phyloP scores from a whole-genome alignment of 1,284 basidiomycete genomes.

The Inonotus obliquus region DNA sequence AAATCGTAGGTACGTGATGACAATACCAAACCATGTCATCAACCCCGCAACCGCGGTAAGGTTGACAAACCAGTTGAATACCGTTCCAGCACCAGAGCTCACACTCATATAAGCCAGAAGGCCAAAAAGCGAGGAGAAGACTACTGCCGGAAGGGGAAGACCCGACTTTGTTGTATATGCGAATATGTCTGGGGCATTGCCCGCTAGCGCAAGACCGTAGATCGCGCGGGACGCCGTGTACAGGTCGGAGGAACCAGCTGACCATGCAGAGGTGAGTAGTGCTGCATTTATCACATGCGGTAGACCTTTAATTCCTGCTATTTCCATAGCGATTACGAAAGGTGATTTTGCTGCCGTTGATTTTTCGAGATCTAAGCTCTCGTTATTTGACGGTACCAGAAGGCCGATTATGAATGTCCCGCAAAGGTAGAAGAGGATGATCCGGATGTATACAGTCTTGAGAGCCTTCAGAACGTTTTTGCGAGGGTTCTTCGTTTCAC shows the following conservation, averaged over 20 bases:
- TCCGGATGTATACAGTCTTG: conserved; percentile 65
- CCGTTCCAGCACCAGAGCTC: conserved; percentile 52
- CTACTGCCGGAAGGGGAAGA: conserved; percentile 70
- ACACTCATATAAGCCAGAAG: conserved; percentile 72
- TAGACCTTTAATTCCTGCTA: conserved; percentile 69
- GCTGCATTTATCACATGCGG: conserved; percentile 85
- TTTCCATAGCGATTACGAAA: conserved; percentile 77
- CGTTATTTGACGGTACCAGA: conserved; percentile 66
- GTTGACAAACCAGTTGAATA: conserved; percentile 77
- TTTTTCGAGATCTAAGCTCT: conserved; percentile 46
- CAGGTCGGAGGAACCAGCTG: conserved; percentile 78
- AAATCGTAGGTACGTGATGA: conserved; percentile 43
- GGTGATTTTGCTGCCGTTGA: conserved; percentile 71
- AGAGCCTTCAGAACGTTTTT: conserved; percentile 66
- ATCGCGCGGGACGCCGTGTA: conserved; percentile 80
- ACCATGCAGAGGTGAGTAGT: conserved; percentile 82
- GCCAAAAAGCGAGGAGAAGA: conserved; percentile 63
- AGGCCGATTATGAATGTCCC: conserved; percentile 68
- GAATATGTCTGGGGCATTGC: conserved; percentile 78
- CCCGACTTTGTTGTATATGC: conserved; percentile 62
- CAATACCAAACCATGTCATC: conserved; percentile 72
- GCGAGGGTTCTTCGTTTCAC: conserved; percentile 67
- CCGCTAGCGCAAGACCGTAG: conserved; percentile 73
- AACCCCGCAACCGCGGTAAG: conserved; percentile 63
- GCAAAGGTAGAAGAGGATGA: conserved; percentile 71